Evolutionary conservation across 1,284 basidiomycete genomes (phyloP).

Genomic region (Exobasidium cylindrosporum): DNA sequence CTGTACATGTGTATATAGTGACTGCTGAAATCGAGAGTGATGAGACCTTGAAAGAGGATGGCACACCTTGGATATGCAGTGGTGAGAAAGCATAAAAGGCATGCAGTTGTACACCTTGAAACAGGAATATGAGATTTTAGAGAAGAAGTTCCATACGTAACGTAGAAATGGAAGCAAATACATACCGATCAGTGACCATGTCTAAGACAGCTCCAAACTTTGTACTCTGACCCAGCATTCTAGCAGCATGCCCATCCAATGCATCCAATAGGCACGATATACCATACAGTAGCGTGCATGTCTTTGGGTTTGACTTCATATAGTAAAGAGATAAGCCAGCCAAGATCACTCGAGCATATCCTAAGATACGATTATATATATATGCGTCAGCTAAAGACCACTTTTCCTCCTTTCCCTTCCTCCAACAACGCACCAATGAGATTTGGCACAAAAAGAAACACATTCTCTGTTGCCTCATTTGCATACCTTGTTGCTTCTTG

Average conservation of each 20-base stretch:
- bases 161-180: conserved; percentile 56
- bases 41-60: conserved; percentile 86
- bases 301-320: conserved; percentile 79
- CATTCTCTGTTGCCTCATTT: conserved; percentile 44
- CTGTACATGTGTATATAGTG: conserved; percentile 99
- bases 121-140: conserved; percentile 50
- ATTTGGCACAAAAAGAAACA: conserved; percentile 81
- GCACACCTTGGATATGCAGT: conserved; percentile 80
- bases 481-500: conserved; percentile 19
- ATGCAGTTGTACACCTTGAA: conserved; percentile 82
- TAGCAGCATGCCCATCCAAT: conserved; percentile 90
- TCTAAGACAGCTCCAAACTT: conserved; percentile 98
- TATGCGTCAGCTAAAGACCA: too few relatives aligned
- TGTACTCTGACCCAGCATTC: conserved; percentile 77
- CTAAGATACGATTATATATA: conserved; percentile 62
- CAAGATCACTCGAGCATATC: conserved; percentile 85
- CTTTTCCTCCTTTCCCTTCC: too few relatives aligned
- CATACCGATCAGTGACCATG: conserved; percentile 94
- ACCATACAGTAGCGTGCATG: conserved; percentile 84
- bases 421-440: conserved; percentile 75
- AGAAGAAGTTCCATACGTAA: background rate
- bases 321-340: conserved; percentile 85
- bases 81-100: conserved; percentile 88
- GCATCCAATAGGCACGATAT: conserved; percentile 93
- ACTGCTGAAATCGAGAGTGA: conserved; percentile 93